Conservation (phyloP, 345 rosid species). For the Kernera saxatilis region DNA sequence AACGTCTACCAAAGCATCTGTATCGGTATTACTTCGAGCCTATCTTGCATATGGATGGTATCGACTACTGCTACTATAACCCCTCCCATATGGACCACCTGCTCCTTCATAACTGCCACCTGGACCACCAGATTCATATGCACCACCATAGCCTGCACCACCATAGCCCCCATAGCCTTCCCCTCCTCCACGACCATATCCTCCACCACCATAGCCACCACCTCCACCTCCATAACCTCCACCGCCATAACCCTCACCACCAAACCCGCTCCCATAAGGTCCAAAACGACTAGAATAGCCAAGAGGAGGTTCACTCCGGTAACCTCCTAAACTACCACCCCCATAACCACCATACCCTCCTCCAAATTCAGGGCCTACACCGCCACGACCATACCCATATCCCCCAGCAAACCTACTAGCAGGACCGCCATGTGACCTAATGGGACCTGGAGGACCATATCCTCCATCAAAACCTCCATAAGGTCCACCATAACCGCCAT, state of each 20-base stretch:
- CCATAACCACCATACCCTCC: slow-evolving; percentile 64
- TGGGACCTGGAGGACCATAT: slow-evolving; percentile 70
- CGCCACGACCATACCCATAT: slow-evolving; percentile 63
- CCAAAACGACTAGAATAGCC: slow-evolving; percentile 93
- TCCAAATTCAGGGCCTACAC: slow-evolving; percentile 65
- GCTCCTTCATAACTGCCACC: slow-evolving; percentile 80
- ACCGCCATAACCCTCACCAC: slow-evolving; percentile 65
- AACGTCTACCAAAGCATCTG: slow-evolving; percentile 21
- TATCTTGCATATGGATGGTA: slow-evolving; percentile 95
- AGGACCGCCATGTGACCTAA: slow-evolving; percentile 61
- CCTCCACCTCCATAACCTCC: slow-evolving; percentile 70
- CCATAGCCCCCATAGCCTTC: slow-evolving; percentile 50
- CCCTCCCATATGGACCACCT: slow-evolving; percentile 77
- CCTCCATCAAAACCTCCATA: slow-evolving; percentile 79
- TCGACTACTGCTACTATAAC: slow-evolving; percentile 93
- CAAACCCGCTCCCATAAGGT: slow-evolving; percentile 68
- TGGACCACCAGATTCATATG: slow-evolving; percentile 79
- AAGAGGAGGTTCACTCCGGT: slow-evolving; percentile 65
- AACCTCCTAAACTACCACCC: slow-evolving; percentile 59
- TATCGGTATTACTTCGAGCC: slow-evolving; percentile 14
- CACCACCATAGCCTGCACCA: slow-evolving; percentile 60
- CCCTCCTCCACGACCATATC: slow-evolving; percentile 49
- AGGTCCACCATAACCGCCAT: slow-evolving; percentile 51
- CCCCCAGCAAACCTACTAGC: slow-evolving; percentile 59
- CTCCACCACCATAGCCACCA: slow-evolving; percentile 37